Evolutionary conservation across 73 alveolate species (phyloP).

Genomic region (Paramecium octaurelia): DNA sequence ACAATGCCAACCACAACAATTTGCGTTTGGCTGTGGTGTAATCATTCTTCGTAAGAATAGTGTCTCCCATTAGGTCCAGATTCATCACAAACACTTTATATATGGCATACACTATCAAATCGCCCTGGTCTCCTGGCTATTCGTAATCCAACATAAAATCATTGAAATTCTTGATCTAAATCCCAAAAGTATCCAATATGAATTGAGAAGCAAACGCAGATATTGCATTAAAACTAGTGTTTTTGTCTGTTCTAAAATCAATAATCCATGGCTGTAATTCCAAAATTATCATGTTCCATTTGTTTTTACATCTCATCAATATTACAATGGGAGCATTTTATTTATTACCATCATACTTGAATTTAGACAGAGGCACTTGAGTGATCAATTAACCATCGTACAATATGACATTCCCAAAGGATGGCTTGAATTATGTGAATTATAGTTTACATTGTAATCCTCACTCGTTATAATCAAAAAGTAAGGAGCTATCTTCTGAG

Average conservation of each 20-base stretch:
- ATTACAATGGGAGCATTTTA: conserved; percentile 7
- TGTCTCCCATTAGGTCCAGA: background rate
- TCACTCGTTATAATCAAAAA: background rate
- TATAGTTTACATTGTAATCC: background rate
- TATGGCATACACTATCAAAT: background rate
- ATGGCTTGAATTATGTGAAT: background rate
- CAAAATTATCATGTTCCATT: background rate
- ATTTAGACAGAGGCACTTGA: background rate
- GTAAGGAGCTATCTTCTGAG: conserved; percentile 18
- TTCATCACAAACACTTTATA: background rate
- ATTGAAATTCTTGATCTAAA: background rate
- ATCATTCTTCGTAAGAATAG: background rate
- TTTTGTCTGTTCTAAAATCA: background rate
- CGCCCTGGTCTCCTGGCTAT: background rate
- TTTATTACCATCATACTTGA: conserved; percentile 5
- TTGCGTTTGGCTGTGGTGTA: background rate
- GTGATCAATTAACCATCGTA: background rate
- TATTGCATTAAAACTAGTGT: background rate
- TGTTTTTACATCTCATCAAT: background rate
- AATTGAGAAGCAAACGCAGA: background rate
- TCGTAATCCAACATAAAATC: conserved; percentile 8
- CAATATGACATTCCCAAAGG: background rate
- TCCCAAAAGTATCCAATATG: background rate
- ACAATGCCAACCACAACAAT: background rate
- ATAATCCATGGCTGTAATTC: background rate